Percentiles rank a stretch among this genome's conserved stretches.
Evolutionary conservation across 2,329 filamentous ascomycete genomes (phyloP).

Genomic region (Penicillium sp.): DNA sequence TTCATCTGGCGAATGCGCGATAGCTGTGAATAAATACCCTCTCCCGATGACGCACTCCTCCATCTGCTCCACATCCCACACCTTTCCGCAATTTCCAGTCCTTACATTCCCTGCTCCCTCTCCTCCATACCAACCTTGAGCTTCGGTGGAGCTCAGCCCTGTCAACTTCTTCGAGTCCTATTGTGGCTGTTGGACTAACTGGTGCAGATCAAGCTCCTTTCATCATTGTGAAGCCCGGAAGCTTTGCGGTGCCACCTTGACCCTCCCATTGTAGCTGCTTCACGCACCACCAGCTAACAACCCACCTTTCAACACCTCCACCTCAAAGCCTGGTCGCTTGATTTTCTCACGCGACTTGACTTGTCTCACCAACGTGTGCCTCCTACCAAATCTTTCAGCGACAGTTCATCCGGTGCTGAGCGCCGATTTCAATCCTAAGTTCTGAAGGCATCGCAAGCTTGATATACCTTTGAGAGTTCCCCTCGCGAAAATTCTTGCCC

Average conservation of each 20-base stretch:
- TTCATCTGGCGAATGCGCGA: not conserved
- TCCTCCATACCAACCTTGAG: constrained; percentile 16
- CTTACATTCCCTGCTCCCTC: constrained; percentile 21
- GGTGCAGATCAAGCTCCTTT: not conserved
- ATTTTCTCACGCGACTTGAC: no score
- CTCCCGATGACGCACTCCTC: constrained; percentile 34
- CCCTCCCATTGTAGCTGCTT: no score
- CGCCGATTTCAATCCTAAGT: no score
- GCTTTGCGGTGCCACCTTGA: not conserved
- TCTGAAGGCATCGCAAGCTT: constrained; percentile 7
- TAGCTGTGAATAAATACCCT: constrained; percentile 10
- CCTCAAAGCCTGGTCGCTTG: no score
- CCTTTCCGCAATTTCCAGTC: constrained; percentile 15
- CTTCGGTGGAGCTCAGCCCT: constrained; percentile 18
- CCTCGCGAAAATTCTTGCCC: no score
- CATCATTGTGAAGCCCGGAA: not conserved
- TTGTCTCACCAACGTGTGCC: no score
- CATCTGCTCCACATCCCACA: constrained; percentile 19
- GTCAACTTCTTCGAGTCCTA: constrained; percentile 2
- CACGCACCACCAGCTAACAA: no score
- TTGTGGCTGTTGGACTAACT: not conserved
- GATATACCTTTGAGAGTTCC: constrained; percentile 11
- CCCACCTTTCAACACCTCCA: no score
- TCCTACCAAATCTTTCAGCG: no score
- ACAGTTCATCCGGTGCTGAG: no score